Conservation (phyloP, 2,329 filamentous ascomycete species). For the Dactylellina leptospora region DNA sequence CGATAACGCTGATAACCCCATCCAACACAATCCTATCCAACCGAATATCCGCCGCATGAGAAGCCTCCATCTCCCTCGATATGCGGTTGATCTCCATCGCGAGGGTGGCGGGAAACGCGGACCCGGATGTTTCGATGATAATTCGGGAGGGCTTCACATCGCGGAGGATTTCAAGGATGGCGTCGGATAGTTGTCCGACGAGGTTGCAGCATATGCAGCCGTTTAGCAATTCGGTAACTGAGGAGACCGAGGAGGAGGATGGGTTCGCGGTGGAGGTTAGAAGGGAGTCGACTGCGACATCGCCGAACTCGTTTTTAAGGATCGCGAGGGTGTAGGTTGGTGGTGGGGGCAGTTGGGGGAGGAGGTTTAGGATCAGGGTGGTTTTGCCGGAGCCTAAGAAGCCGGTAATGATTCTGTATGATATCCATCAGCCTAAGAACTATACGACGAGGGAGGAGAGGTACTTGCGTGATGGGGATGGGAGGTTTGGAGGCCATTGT, state of each 20-base stretch:
- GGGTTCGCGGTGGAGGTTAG: conserved; percentile 67
- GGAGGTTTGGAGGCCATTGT: conserved; percentile 51
- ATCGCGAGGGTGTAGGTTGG: conserved; percentile 85
- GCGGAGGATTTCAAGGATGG: conserved; percentile 75
- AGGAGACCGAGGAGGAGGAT: conserved; percentile 80
- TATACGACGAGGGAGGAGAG: neutral
- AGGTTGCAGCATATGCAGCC: conserved; percentile 96
- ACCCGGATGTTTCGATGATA: conserved; percentile 90
- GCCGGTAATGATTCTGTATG: conserved; percentile 93
- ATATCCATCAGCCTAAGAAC: conserved; percentile 58
- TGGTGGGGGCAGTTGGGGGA: conserved; percentile 84
- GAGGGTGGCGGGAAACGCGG: conserved; percentile 85
- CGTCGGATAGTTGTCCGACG: conserved; percentile 85
- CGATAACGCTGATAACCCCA: conserved; percentile 87
- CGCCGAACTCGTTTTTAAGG: conserved; percentile 97
- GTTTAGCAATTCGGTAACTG: conserved; percentile 90
- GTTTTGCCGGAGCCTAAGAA: conserved; percentile 97
- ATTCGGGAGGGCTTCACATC: conserved; percentile 76
- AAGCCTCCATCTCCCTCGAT: conserved; percentile 70
- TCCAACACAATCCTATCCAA: conserved; percentile 75
- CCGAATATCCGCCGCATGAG: conserved; percentile 4
- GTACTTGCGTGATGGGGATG: conserved; percentile 55
- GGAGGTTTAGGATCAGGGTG: conserved; percentile 89
- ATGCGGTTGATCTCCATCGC: conserved; percentile 89
- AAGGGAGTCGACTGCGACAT: conserved; percentile 90